Conservation (phyloP, 2,329 filamentous ascomycete genomes). For the Penicillium sp. region DNA sequence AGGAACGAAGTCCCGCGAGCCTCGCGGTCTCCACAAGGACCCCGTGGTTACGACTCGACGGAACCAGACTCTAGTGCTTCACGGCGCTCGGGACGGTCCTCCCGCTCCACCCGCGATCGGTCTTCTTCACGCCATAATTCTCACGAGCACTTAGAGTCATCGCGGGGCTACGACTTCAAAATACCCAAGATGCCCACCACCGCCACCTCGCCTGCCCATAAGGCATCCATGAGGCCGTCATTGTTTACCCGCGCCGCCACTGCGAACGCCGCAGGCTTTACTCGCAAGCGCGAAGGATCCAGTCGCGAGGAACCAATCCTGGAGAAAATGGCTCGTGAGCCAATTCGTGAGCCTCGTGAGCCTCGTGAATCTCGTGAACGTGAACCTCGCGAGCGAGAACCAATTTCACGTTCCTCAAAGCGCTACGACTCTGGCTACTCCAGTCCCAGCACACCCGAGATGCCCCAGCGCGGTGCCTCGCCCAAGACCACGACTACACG, state of each 20-base stretch:
- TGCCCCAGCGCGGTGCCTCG: conserved; percentile 31
- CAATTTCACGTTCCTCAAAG: conserved; percentile 34
- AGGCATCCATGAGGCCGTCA: conserved; percentile 30
- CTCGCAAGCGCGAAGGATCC: conserved; percentile 31
- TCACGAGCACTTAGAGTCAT: conserved; percentile 30
- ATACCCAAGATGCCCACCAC: conserved; percentile 37
- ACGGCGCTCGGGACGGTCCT: conserved; percentile 30
- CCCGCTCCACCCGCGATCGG: conserved; percentile 26
- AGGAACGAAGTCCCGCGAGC: conserved; percentile 28
- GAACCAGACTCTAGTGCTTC: conserved; percentile 33
- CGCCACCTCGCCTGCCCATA: conserved; percentile 33
- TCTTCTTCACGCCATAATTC: conserved; percentile 33
- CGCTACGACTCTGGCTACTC: conserved; percentile 47
- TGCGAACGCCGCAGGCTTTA: conserved; percentile 22
- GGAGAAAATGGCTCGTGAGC: conserved; percentile 25
- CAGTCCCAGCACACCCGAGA: conserved; percentile 45
- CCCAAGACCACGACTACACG: conserved; percentile 33
- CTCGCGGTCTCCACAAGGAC: conserved; percentile 34
- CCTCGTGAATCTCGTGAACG: too few relatives aligned
- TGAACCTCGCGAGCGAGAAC: conserved; percentile 1
- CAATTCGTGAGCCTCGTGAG: conserved; percentile 13
- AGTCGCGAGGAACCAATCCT: conserved; percentile 27
- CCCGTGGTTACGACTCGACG: conserved; percentile 29
- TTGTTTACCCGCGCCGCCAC: conserved; percentile 34
- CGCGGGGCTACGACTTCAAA: conserved; percentile 24